Percentiles rank a stretch among this genome's conserved stretches.
These are phyloP conservation scores for Noccaea bulbosa DNA, from an alignment of 345 rosid genomes.

Conservation along the genomic window DNA sequence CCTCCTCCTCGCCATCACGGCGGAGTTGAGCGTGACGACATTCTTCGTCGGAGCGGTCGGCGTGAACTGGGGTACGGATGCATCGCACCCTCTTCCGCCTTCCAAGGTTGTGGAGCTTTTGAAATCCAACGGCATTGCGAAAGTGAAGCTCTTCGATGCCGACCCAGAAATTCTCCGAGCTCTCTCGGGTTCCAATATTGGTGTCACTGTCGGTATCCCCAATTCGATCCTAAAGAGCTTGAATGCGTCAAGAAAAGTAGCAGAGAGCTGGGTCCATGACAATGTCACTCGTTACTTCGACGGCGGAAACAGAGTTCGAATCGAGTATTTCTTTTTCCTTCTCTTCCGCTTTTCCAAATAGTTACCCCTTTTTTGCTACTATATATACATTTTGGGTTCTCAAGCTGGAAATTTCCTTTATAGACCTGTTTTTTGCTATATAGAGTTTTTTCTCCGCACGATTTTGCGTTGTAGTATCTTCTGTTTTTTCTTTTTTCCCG, in stretches of 20 bases:
- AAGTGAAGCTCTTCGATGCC: constrained; percentile 79
- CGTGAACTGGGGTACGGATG: constrained; percentile 80
- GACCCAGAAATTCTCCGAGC: constrained; percentile 72
- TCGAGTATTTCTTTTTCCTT: constrained; percentile 56
- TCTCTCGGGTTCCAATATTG: constrained; percentile 72
- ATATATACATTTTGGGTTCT: not conserved
- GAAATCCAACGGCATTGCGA: constrained; percentile 75
- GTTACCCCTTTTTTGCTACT: not conserved
- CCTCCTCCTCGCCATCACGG: constrained; percentile 38
- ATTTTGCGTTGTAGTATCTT: not conserved
- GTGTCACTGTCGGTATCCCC: constrained; percentile 73
- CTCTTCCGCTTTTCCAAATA: not conserved
- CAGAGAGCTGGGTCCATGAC: constrained; percentile 90
- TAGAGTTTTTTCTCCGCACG: not conserved
- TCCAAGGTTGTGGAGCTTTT: constrained; percentile 78
- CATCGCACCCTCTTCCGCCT: constrained; percentile 87
- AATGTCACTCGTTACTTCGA: constrained; percentile 90
- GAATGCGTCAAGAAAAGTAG: constrained; percentile 77
- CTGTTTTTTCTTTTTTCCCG: not conserved
- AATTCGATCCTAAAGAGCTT: constrained; percentile 63
- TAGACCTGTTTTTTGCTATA: constrained; percentile 1
- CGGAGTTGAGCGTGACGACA: constrained; percentile 24
- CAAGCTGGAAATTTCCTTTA: constrained; percentile 8
- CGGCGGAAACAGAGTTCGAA: constrained; percentile 55
- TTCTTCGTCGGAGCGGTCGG: constrained; percentile 51